Conservation (phyloP, 2,329 filamentous ascomycete genomes). For the Claviceps digitariae region DNA sequence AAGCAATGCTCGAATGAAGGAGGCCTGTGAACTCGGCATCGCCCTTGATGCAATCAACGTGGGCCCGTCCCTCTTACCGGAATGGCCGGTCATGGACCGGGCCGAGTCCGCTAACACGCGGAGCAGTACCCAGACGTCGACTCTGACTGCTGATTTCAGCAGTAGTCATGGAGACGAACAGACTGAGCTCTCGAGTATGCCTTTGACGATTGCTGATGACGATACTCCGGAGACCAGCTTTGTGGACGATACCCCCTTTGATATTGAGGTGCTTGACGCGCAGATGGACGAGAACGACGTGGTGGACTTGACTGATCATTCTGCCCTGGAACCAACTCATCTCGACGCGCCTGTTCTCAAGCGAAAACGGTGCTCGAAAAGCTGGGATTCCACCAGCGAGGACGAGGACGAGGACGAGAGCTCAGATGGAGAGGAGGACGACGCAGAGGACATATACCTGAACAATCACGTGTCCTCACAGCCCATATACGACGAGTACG, state of each 20-base stretch:
- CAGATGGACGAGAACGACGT: too few relatives aligned
- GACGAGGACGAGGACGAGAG: slow-evolving; percentile 1
- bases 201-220: not conserved
- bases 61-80: slow-evolving; percentile 15
- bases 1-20: slow-evolving; percentile 13
- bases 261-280: too few relatives aligned
- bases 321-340: not conserved
- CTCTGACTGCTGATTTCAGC: too few relatives aligned
- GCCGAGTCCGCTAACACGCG: too few relatives aligned
- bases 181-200: not conserved
- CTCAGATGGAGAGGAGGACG: not conserved
- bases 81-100: slow-evolving; percentile 13
- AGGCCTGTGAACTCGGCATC: slow-evolving; percentile 13
- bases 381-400: not conserved
- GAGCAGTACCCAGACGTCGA: too few relatives aligned
- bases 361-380: not conserved
- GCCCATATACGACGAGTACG: slow-evolving; percentile 9
- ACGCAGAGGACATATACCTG: slow-evolving; percentile 7
- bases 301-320: too few relatives aligned
- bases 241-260: not conserved
- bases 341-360: not conserved
- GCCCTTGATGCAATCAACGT: slow-evolving; percentile 11
- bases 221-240: not conserved
- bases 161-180: not conserved
- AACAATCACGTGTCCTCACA: slow-evolving; percentile 11